Evolutionary conservation across 176 grass and related monocot species (phyloP).

Genomic region (Musa beccarii): DNA sequence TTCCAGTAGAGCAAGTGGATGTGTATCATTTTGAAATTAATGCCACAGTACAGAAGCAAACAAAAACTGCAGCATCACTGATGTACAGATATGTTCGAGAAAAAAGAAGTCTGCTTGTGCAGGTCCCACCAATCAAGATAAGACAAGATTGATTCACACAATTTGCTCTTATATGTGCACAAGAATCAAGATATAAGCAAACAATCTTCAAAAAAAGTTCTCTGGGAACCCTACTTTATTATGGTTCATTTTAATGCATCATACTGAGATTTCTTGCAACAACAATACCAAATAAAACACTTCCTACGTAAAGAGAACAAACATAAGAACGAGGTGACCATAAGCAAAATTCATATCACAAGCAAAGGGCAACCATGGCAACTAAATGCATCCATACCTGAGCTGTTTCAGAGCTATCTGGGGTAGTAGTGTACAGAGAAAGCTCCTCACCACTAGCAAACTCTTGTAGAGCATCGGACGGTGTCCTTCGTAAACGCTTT

Average conservation of each 20-base stretch:
- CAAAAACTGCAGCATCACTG: no score
- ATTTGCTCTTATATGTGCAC: neutral
- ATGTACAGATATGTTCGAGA: no score
- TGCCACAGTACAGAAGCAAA: neutral
- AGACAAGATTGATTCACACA: neutral
- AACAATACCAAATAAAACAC: neutral
- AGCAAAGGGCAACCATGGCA: neutral
- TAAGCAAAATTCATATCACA: neutral
- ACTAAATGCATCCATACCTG: neutral
- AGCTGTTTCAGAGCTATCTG: slow-evolving; percentile 37
- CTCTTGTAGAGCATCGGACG: slow-evolving; percentile 85
- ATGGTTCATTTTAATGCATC: neutral
- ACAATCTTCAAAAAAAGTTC: neutral
- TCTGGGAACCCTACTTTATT: neutral
- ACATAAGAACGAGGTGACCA: no score
- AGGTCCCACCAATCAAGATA: neutral
- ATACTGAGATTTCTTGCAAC: neutral
- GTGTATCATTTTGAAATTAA: neutral
- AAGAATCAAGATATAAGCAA: neutral
- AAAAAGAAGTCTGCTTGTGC: no score
- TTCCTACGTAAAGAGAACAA: no score
- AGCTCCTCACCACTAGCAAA: slow-evolving; percentile 83
- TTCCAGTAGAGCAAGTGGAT: neutral
- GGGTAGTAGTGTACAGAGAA: slow-evolving; percentile 51
- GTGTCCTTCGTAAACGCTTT: slow-evolving; percentile 60